These are phyloP conservation scores for Clathrus columnatus DNA, from an alignment of 768 basidiomycete species.

Conservation along the genomic window DNA sequence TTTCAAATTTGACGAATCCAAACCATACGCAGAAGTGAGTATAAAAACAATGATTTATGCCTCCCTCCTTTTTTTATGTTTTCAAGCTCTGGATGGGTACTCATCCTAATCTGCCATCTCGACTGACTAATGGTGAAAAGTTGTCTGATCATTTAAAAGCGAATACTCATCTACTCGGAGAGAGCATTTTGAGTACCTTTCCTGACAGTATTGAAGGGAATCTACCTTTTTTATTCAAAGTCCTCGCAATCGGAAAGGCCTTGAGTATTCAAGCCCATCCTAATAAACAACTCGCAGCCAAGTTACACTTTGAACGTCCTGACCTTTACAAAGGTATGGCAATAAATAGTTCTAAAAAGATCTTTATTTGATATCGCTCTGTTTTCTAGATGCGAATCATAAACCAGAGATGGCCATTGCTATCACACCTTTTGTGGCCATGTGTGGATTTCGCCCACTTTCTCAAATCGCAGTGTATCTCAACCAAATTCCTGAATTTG, in stretches of 20 bases:
- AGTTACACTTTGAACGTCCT: slow-evolving; percentile 50
- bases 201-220: slow-evolving; percentile 38
- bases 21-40: slow-evolving; percentile 89
- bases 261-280: slow-evolving; percentile 91
- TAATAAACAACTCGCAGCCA: slow-evolving; percentile 72
- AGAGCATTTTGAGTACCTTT: slow-evolving; percentile 45
- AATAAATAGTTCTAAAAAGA: background rate
- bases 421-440: slow-evolving; percentile 77
- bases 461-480: slow-evolving; percentile 61
- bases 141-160: slow-evolving; percentile 48
- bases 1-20: slow-evolving; percentile 58
- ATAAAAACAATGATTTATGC: background rate
- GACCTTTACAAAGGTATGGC: slow-evolving; percentile 1
- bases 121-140: slow-evolving; percentile 27
- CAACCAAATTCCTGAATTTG: slow-evolving; percentile 63
- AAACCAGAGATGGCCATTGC: slow-evolving; percentile 99
- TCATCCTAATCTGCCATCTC: slow-evolving; percentile 67
- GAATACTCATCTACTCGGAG: slow-evolving; percentile 63
- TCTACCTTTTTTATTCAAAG: slow-evolving; percentile 88
- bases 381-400: slow-evolving; percentile 74
- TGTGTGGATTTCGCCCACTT: slow-evolving; percentile 91
- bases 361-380: background rate
- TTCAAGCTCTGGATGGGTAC: slow-evolving; percentile 94
- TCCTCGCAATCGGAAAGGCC: slow-evolving; percentile 82
- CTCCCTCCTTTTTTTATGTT: slow-evolving; percentile 1